Percentiles rank a stretch among this genome's conserved stretches.
Evolutionary conservation across 805 yeast species (phyloP).

Genomic region (Starmera pachycereana): DNA sequence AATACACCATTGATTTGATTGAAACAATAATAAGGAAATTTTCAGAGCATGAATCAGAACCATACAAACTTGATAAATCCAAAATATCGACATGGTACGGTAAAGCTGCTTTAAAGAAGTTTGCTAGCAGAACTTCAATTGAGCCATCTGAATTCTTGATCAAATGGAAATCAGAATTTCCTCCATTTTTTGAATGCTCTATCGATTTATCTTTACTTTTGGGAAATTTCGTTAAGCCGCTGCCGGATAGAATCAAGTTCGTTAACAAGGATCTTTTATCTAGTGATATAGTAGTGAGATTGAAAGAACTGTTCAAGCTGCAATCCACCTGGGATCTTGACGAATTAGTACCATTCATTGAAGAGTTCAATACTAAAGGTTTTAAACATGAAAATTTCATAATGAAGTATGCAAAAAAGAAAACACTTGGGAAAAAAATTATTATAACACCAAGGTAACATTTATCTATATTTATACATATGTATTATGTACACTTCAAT

Average conservation of each 20-base stretch:
- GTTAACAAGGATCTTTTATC: constrained; percentile 42
- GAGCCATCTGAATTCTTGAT: constrained; percentile 46
- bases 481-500: not conserved
- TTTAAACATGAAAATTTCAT: constrained; percentile 47
- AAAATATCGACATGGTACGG: constrained; percentile 58
- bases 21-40: constrained; percentile 42
- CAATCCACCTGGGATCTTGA: constrained; percentile 52
- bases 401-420: constrained; percentile 52
- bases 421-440: constrained; percentile 32
- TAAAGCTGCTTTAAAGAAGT: constrained; percentile 32
- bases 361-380: constrained; percentile 43
- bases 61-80: constrained; percentile 30
- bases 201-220: constrained; percentile 41
- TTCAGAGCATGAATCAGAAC: constrained; percentile 16
- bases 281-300: constrained; percentile 34
- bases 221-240: constrained; percentile 46
- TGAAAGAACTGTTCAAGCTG: constrained; percentile 39
- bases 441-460: constrained; percentile 22
- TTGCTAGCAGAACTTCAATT: constrained; percentile 21
- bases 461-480: not conserved
- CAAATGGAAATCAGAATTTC: constrained; percentile 53
- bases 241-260: constrained; percentile 36
- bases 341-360: constrained; percentile 55
- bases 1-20: constrained; percentile 33
- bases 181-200: constrained; percentile 51